phyloP scores from a whole-genome alignment of 108 stramenopile genomes.

The Mayamaea pseudoterrestris region DNA sequence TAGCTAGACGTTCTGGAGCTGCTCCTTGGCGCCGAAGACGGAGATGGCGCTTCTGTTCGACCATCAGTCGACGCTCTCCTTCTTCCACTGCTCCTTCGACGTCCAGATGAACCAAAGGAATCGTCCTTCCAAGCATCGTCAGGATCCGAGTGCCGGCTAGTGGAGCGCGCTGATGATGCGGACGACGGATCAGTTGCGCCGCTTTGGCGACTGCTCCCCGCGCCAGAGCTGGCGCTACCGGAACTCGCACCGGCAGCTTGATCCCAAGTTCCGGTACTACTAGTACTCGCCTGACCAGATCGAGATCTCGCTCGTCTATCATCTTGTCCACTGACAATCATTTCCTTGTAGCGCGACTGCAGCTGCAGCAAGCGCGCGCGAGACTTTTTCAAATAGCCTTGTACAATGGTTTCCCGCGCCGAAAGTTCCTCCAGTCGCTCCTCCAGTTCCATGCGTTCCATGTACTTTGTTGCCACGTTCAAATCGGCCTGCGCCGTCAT shows the following conservation, averaged over 20 bases:
- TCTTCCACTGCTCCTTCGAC: slow-evolving; percentile 20
- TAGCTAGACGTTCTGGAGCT: background rate
- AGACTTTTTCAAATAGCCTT: slow-evolving; percentile 49
- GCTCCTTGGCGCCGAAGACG: background rate
- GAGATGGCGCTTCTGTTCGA: background rate
- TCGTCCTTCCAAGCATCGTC: slow-evolving; percentile 34
- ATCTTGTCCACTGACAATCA: slow-evolving; percentile 34
- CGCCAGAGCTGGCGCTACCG: background rate
- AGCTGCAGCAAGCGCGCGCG: slow-evolving; percentile 54
- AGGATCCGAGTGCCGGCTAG: slow-evolving; percentile 5
- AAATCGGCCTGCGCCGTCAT: slow-evolving; percentile 39
- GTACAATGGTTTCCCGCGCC: slow-evolving; percentile 56
- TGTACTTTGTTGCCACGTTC: slow-evolving; percentile 24
- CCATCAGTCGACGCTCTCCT: slow-evolving; percentile 1
- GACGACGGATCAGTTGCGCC: slow-evolving; percentile 2
- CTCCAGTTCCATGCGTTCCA: slow-evolving; percentile 53
- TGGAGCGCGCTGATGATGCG: slow-evolving; percentile 14
- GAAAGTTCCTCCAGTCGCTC: slow-evolving; percentile 51
- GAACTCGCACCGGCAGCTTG: slow-evolving; percentile 1
- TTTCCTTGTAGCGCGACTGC: slow-evolving; percentile 63
- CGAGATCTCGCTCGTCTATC: slow-evolving; percentile 14
- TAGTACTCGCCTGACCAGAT: background rate
- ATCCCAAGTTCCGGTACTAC: background rate
- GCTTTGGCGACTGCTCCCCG: background rate
- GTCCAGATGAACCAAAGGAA: slow-evolving; percentile 29